Base-by-base conservation (phyloP, 306 rosid species). In the Glycine tomentella region DNA sequence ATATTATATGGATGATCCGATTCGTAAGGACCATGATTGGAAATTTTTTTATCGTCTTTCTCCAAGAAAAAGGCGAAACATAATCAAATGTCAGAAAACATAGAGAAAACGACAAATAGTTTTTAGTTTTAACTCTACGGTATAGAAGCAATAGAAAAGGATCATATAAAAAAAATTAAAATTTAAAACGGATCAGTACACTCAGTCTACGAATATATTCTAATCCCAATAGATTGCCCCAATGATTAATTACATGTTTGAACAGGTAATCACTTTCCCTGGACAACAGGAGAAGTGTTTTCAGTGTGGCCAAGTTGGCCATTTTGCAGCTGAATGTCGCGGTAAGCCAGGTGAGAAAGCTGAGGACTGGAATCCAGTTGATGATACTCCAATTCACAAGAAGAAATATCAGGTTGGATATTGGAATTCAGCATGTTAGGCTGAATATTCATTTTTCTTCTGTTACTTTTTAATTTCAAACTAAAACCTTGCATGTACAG, bases 271-370 rank as follows among this genome's bases (percentile, higher is more conserved):
- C 70, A 86, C 90, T 31, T 86, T 82, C 46, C 99, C 99, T 31
- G 98, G 97, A 75, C 99, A 93, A 72, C 97, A 93, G 71, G 99
- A 93, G 52, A 95, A 91, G 85, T 93, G 99, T 84, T 95, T 79
- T 70, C 71, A 63, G 34, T 93, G 99, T 82, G 99, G 98, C 45
- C 97, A 95, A 87, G 90, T 83, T 86, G 99, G 99, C 78, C 99
- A 95, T 89, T 33, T 95, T 72, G 98, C 97, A 44, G 96, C 97
- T 68, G 99, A 95, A 34, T 95, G 99, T 89, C 94, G 77, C 74
- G 91, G 95, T 86, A 88, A 84, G 81, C 72, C 88, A 15, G 89
- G 87, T 80, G 88, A 87, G 46, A 84, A 83, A 69, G 65, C 91
- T n/a, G 82, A 36, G 75, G 88, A 85, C 87, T 74, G 85, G 88